Conservation (phyloP, 768 basidiomycete genomes). For the Hydnum rufescens region DNA sequence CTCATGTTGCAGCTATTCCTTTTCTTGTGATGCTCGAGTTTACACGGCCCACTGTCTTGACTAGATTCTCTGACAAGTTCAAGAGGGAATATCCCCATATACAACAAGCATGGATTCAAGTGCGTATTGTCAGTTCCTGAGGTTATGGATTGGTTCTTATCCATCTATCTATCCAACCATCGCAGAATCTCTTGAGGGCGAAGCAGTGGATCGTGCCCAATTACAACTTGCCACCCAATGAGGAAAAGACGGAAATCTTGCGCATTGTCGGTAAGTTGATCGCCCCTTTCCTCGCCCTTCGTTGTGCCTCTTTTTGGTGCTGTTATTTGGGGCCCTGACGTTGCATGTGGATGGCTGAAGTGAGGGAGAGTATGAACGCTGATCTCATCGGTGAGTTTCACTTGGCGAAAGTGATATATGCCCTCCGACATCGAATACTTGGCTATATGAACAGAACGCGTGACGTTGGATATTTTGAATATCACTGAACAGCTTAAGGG, state of each 20-base stretch:
- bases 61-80: conserved; percentile 32
- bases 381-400: conserved; percentile 27
- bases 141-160: neutral
- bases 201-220: conserved; percentile 48
- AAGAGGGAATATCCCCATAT: conserved; percentile 32
- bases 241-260: conserved; percentile 34
- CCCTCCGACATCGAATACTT: too few relatives aligned
- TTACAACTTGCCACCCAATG: conserved; percentile 33
- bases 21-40: neutral
- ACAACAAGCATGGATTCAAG: conserved; percentile 38
- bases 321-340: too few relatives aligned
- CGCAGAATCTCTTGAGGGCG: conserved; percentile 20
- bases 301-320: too few relatives aligned
- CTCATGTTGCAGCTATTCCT: neutral
- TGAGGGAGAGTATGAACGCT: conserved; percentile 36
- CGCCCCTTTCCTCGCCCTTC: conserved; percentile 12
- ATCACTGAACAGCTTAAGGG: conserved; percentile 38
- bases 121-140: neutral
- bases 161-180: too few relatives aligned
- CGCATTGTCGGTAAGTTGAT: conserved; percentile 30
- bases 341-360: conserved; percentile 32
- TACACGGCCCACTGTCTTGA: neutral
- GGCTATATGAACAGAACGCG: conserved; percentile 21
- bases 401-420: neutral
- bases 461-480: conserved; percentile 49